Base-by-base conservation (phyloP, 805 yeast species). In the Pichia manshurica region DNA sequence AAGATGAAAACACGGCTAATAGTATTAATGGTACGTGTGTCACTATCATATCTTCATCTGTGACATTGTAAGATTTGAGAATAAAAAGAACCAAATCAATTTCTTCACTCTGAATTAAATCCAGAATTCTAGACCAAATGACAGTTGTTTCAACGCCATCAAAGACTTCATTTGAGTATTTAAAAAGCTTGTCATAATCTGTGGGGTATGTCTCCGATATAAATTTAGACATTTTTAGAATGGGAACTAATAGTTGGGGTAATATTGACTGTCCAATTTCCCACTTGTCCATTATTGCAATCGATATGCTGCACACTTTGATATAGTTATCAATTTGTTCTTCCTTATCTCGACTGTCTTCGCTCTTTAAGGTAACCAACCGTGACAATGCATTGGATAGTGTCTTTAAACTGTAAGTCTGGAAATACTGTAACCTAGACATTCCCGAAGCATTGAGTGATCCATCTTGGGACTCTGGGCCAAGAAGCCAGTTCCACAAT, bases 401-500 rank as follows among this genome's bases (percentile, higher is more conserved):
- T 2, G 72, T 61, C 1, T 70, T 61, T 32, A 75, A 62, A 0
- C 88, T 96, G 58, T 74, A 72, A 6, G 57, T 59, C n/a, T 69
- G 59, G 62, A 90, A 89, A 59, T 83, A 90, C 29, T 72, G 72
- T 5, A 75, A 62, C 47, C 81, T 63, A 7, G 36, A 33, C 20
- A 17, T 15, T 33, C 20, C 20, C 6, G 36, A 17, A n/a, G 36
- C 6, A 9, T 8, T 8, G 9, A 33, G 31, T 1, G 47, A 35
- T 13, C 25, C 45, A 8, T 54, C 59, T 2, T 13, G 4, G 3
- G 52, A 19, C n/a, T 46, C 52, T 1, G 96, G 93, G 0, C 98
- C 97, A 25, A 91, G 65, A 7, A 93, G 68, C 95, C 96, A 93
- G 50, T 76, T 82, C 96, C 98, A 90, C 19, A 93, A 72, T 57